Base-by-base conservation (phyloP, 768 basidiomycete genomes). In the Boletellus emodensis region DNA sequence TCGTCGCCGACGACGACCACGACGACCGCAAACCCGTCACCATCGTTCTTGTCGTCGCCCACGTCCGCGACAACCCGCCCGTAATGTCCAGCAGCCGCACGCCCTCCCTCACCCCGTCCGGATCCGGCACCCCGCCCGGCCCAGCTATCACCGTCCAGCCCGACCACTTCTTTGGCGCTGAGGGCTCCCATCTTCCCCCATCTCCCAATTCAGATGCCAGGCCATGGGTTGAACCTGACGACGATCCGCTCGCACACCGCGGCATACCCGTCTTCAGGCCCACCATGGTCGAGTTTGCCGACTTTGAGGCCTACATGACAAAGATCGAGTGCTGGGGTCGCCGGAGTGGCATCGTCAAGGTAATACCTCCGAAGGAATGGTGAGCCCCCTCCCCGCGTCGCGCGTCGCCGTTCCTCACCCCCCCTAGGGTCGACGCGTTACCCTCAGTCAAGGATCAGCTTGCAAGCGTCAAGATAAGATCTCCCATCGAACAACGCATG, bases 241-340 rank as follows among this genome's bases (percentile, higher is more conserved):
- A 90, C 61, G 90, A 92, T 73, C 87, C 83, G 22, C 63, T 83
- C 26, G 89, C 90, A 0, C 80, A 84, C 59, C 86, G 89, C 43
- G 96, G 95, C 34, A 95, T 98, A 40, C 96, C 95, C 6, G 93
- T 99, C 11, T 99, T 99, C 78, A 87, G 83, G 64, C 96, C 96
- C 9, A 83, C 87, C 2, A 87, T 94, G 82, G 85, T 86, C 44
- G 92, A 98, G 60, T 96, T 96, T 60, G 66, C 75, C 54, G 90
- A 94, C 69, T 98, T 97, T 67, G 95, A 99, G 62, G 84, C 64
- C 11, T 98, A 91, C 66, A 86, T 96, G 80, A 84, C 81, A 55
- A 81, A 71, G 53, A 78, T 98, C 40, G 92, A 94, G 65, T 79
- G 82, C 53, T 99, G 96, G 91, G 96, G 96, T 1, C 80, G 76